Percentiles rank a stretch among this genome's conserved stretches.
Conservation (phyloP, 2,329 filamentous ascomycete species). For the Colletotrichum endophyticum region DNA sequence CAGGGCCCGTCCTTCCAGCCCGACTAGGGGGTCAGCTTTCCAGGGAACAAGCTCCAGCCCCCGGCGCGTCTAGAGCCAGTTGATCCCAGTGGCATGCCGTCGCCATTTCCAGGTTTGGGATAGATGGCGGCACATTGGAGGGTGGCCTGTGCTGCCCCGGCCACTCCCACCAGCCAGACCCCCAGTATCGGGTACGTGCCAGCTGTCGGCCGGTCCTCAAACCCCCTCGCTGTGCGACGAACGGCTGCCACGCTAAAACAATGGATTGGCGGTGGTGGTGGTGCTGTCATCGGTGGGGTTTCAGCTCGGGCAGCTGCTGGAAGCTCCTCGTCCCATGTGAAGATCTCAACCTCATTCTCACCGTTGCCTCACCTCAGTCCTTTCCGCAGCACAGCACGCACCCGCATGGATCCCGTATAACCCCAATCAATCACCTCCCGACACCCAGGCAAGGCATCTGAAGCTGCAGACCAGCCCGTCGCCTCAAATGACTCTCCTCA, state of each 20-base stretch:
- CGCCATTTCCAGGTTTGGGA: slow-evolving; percentile 13
- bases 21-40: not conserved
- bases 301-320: slow-evolving; percentile 10
- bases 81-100: not conserved
- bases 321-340: slow-evolving; percentile 17
- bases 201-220: slow-evolving; percentile 1
- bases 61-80: not conserved
- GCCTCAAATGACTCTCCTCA: slow-evolving; percentile 48
- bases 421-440: not conserved
- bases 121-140: not conserved
- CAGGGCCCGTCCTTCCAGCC: slow-evolving; percentile 2
- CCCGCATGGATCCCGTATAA: not conserved
- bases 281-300: slow-evolving; percentile 18
- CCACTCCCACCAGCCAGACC: not conserved
- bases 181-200: not conserved
- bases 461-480: not conserved
- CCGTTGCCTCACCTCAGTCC: not conserved
- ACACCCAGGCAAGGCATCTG: not conserved
- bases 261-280: not conserved
- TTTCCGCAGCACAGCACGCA: not conserved
- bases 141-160: not conserved
- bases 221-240: not conserved
- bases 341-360: slow-evolving; percentile 8
- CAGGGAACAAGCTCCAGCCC: slow-evolving; percentile 20
- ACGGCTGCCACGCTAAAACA: not conserved